Base-by-base conservation (phyloP, 1,284 basidiomycete genomes). In the Spongiforma sp. region DNA sequence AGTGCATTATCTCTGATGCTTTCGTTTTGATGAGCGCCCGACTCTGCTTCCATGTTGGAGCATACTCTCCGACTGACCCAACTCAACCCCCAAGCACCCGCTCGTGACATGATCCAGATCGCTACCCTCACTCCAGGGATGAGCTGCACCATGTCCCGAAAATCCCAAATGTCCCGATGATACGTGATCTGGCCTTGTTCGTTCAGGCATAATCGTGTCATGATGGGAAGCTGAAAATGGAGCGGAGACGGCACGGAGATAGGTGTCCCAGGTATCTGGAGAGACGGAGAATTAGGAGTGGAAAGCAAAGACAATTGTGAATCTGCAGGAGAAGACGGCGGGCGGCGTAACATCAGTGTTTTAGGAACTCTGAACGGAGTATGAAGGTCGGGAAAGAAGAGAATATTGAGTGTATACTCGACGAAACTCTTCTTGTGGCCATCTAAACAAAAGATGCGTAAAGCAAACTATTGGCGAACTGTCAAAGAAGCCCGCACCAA, bases 81-180 rank as follows among this genome's bases (percentile, higher is more conserved):
- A 26, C 84, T 82, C 58, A 92, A 75, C 26, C 85, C 82, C 61
- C 81, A 80, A 26, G 87, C 90, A 3, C 85, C 80, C 26, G 89
- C 75, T 43, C 91, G 83, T 53, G 86, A 83, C 53, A 82, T 81
- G 52, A 91, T 80, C 89, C 90, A 93, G 66, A 90, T 86, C 3
- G 83, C 83, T 48, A 89, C 75, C 9, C 84, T 82, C 67, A 86
- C 82, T 6, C 91, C 90, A 7, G 91, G 91, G 11, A 92, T 73
- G 52, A 93, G 82, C 36, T 85, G 86, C 68, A 90, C 78, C 65
- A 91, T 79, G 69, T 92, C 90, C 73, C 87, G 81, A 68, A 90
- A 81, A 71, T 93, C 89, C 90, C 89, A 92, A 54, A 90, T 83
- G 71, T 93, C 90, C 33, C 89, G 83, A 70, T 93, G 91, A 68